Evolutionary conservation across 2,329 filamentous ascomycete species (phyloP), one percentile per base, ranked within the genome.

Genomic region (Pyrenochaeta sp.): DNA sequence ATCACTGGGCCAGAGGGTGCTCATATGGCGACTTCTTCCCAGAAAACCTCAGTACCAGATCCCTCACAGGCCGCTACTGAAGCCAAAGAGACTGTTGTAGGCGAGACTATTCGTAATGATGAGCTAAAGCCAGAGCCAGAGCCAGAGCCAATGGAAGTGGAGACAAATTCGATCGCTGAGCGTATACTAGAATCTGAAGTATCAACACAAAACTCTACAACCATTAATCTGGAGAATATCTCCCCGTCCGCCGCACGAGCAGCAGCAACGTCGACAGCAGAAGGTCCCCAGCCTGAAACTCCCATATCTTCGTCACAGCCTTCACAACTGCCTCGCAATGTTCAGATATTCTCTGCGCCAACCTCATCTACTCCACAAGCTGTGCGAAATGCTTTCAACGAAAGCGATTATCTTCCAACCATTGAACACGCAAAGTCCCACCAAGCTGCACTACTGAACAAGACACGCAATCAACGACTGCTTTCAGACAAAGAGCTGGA

Each of bases 401-500:
- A 94, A 49, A 80, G 83, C n/a, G 90, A 92, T 69, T 97, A 90
- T 74, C 83, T 85, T 42, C 92, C 86, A 32, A 92, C 85, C 48
- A 87, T 92, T 67, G 88, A 86, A 51, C 92, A 90, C 76, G 92
- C 86, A 58, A 90, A 88, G 74, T 83, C 86, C 32, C 90, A 89
- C 75, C 92, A 95, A 77, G 83, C 85, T 11, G 82, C 86, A 2
- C 82, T 95, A 1, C 80, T 83, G 48, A 78, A 82, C 30, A 81
- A 79, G 40, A 81, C 85, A 2, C 86, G 87, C 55, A 96, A 96
- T 74, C 88, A 84, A 58, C 88, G 92, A 17, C 85, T 98, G 1
- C 85, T 86, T 5, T 96, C 92, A 0, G 92, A 98, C 75, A 86
- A 85, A 30, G 94, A 98, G 71, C 80, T 96, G 10, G 88, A 87